Evolutionary conservation across 2,329 filamentous ascomycete genomes (phyloP).

Genomic region (Teratosphaeria epicoccoides): DNA sequence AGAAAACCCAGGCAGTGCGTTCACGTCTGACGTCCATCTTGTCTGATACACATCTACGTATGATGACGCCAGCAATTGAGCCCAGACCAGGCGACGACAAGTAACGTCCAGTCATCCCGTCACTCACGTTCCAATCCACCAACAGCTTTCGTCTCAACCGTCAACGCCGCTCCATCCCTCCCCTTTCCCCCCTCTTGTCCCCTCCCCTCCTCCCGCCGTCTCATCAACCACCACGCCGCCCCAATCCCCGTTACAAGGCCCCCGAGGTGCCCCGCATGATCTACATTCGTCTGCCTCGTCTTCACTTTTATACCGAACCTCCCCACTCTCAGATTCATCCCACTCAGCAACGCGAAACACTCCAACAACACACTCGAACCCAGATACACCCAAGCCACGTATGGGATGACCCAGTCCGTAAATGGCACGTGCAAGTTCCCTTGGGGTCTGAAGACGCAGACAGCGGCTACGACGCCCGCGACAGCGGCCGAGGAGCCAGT

Average conservation of each 20-base stretch:
- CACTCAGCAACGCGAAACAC: slow-evolving; percentile 14
- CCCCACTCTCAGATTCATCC: slow-evolving; percentile 3
- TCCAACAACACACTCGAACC: slow-evolving; percentile 23
- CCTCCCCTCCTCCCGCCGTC: not conserved
- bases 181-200: not conserved
- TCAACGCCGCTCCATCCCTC: not conserved
- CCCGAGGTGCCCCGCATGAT: slow-evolving; percentile 28
- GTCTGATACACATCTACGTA: no score
- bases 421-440: slow-evolving; percentile 14
- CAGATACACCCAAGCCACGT: slow-evolving; percentile 29
- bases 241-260: slow-evolving; percentile 19
- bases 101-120: no score
- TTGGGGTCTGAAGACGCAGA: slow-evolving; percentile 33
- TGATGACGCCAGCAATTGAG: no score
- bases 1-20: no score
- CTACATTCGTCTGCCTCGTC: slow-evolving; percentile 12
- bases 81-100: no score
- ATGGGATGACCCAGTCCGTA: slow-evolving; percentile 22
- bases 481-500: slow-evolving; percentile 59
- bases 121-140: not conserved
- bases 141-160: not conserved
- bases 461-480: slow-evolving; percentile 51
- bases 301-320: not conserved
- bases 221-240: slow-evolving; percentile 2
- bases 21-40: no score